phyloP scores from a whole-genome alignment of 306 rosid species.

The Chamaecrista fasciculata region DNA sequence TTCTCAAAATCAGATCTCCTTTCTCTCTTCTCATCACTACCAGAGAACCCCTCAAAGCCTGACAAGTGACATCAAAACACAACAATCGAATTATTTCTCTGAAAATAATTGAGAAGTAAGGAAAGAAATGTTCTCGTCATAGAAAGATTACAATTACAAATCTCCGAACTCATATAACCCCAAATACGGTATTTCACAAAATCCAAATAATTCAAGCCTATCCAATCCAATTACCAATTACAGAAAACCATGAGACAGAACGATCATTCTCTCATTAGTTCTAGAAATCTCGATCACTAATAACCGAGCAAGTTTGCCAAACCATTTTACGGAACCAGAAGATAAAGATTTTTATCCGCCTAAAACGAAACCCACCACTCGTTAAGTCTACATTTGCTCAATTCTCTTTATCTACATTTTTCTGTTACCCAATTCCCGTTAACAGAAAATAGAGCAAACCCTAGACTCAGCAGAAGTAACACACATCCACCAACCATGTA shows the following conservation, averaged over 20 bases:
- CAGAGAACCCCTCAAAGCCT: constrained; percentile 97
- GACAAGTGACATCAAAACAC: constrained; percentile 17
- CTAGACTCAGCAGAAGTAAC: constrained; percentile 18
- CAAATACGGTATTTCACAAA: not conserved
- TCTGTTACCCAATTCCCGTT: not conserved
- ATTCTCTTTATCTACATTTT: not conserved
- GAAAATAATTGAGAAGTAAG: not conserved
- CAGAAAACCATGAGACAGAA: not conserved
- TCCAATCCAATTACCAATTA: not conserved
- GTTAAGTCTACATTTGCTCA: not conserved
- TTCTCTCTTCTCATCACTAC: constrained; percentile 87
- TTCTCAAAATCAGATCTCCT: constrained; percentile 92
- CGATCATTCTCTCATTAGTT: not conserved
- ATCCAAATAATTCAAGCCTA: not conserved
- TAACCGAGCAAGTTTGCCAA: not conserved
- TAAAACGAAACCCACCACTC: not conserved
- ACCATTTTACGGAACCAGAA: not conserved
- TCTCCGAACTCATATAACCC: not conserved
- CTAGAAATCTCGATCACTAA: not conserved
- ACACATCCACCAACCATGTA: not conserved
- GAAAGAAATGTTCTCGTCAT: not conserved
- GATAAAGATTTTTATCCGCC: not conserved
- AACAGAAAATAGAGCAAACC: constrained; percentile 26
- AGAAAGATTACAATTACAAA: not conserved
- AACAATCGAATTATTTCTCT: not conserved